These are phyloP conservation scores for Quillaja saponaria DNA, from an alignment of 306 rosid species.

Conservation along the genomic window DNA sequence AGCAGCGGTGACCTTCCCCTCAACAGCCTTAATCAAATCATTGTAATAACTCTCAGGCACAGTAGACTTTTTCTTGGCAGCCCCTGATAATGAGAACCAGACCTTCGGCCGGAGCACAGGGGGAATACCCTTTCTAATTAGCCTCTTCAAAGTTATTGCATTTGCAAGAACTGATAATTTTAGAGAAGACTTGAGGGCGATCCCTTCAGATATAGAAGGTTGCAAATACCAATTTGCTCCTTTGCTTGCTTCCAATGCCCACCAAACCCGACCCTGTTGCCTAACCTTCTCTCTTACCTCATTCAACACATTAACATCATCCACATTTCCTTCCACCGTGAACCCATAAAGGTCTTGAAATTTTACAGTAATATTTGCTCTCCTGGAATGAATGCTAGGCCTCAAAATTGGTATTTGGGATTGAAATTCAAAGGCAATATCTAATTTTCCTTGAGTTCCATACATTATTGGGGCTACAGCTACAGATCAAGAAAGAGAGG, in stretches of 20 bases:
- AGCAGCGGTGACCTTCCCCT: slow-evolving; percentile 94
- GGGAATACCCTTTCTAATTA: slow-evolving; percentile 92
- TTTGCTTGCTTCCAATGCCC: slow-evolving; percentile 95
- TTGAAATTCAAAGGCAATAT: slow-evolving; percentile 83
- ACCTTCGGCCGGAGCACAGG: slow-evolving; percentile 94
- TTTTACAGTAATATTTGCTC: slow-evolving; percentile 91
- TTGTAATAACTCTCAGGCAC: slow-evolving; percentile 95
- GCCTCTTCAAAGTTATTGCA: slow-evolving; percentile 84
- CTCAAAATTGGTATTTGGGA: slow-evolving; percentile 75
- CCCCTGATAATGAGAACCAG: slow-evolving; percentile 94
- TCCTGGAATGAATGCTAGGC: slow-evolving; percentile 91
- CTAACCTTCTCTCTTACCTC: slow-evolving; percentile 98
- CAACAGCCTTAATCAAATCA: slow-evolving; percentile 81
- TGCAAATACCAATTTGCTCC: slow-evolving; percentile 96
- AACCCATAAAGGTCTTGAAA: slow-evolving; percentile 97
- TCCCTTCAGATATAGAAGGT: slow-evolving; percentile 69
- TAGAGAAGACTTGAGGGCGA: slow-evolving; percentile 76
- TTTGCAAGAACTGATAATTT: slow-evolving; percentile 76
- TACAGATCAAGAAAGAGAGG: slow-evolving; percentile 42
- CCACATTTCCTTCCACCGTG: slow-evolving; percentile 97
- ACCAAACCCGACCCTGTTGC: slow-evolving; percentile 92
- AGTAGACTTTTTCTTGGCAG: slow-evolving; percentile 96
- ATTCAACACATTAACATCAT: slow-evolving; percentile 93
- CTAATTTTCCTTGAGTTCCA: slow-evolving; percentile 77
- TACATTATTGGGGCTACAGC: slow-evolving; percentile 46